Evolutionary conservation across 192 early-diverging fungal genomes (phyloP), one percentile per base, ranked within the genome.

Genomic region (Coemansia nantahalensis): DNA sequence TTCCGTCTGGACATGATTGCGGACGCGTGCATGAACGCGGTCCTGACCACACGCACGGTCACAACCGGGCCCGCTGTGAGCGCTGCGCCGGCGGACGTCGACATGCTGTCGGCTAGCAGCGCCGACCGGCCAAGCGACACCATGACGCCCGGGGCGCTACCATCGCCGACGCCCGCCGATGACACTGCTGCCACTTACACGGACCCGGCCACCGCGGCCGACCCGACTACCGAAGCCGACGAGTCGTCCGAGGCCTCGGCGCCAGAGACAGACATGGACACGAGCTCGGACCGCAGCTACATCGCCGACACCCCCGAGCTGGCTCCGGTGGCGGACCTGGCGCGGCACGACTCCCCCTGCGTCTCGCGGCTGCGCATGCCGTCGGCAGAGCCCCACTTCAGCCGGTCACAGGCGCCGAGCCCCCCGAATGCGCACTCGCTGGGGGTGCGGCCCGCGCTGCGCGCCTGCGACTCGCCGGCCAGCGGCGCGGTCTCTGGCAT

Each of bases 381-480:
- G 8, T n/a, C 39, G 12, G 18, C 50, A 2, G 38, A 26, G 18
- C 30, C 31, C 19, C 41, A 34, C 3, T 71, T 71, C 22, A 56
- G 53, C 44, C 19, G 68, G 17, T 71, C 68, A 36, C 56, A 56
- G 6, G 68, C 68, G 6, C 68, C 68, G n/a, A 71, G 68, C 15
- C 68, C 68, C 13, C 68, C 68, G 3, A 59, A 51, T 31, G 38
- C 55, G 1, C 56, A 54, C 15, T 56, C 56, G 15, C 45, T 36
- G 18, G 54, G 61, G 14, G 44, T 11, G 31, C 31, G 10, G 10
- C 1, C 31, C 31, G 8, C 31, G 31, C 1, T 11, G 31, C 31
- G 31, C 31, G 5, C 10, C 31, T 10, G 8, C 8, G 5, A 1
- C 31, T 32, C 10, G 31, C 31, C 31, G 10, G n/a, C n/a, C n/a